These are phyloP conservation scores for Polyrhizophydium stewartii DNA, from an alignment of 371 early-diverging fungal species.

Conservation along the genomic window DNA sequence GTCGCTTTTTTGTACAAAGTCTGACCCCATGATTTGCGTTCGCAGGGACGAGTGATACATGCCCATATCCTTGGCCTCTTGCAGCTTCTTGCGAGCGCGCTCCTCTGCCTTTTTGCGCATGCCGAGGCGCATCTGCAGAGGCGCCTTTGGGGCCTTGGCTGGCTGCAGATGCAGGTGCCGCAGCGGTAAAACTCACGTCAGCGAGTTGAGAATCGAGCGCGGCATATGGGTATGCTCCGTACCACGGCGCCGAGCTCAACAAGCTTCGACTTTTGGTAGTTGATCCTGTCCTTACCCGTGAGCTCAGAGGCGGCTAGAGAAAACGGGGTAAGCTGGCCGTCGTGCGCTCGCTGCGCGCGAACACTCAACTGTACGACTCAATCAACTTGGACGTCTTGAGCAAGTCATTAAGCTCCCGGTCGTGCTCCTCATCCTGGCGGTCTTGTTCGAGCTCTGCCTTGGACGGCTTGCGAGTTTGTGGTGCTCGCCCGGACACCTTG, in stretches of 20 bases:
- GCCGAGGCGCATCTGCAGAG: slow-evolving; percentile 22
- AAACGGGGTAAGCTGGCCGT: neutral
- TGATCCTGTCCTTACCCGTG: slow-evolving; percentile 44
- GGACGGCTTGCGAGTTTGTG: slow-evolving; percentile 5
- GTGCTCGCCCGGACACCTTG: slow-evolving; percentile 13
- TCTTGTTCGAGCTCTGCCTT: slow-evolving; percentile 33
- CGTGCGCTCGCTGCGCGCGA: neutral
- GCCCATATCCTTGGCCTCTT: slow-evolving; percentile 43
- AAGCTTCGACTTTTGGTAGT: slow-evolving; percentile 29
- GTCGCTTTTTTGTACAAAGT: neutral
- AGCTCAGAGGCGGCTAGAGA: slow-evolving; percentile 35
- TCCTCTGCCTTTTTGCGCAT: slow-evolving; percentile 17
- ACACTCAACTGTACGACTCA: slow-evolving; percentile 33
- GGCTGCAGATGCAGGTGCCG: slow-evolving; percentile 4
- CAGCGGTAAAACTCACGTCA: neutral
- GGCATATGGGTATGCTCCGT: neutral
- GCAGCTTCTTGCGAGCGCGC: slow-evolving; percentile 21
- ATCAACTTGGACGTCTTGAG: slow-evolving; percentile 41
- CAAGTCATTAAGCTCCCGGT: slow-evolving; percentile 43
- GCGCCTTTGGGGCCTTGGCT: slow-evolving; percentile 15
- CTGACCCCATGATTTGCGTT: slow-evolving; percentile 21
- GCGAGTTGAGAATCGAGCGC: neutral
- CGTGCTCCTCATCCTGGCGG: slow-evolving; percentile 32
- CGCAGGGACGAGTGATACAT: slow-evolving; percentile 36
- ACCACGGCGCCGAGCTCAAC: slow-evolving; percentile 47